These are phyloP conservation scores for Rhizopogon vulgaris DNA, from an alignment of 768 basidiomycete species.

Conservation along the genomic window DNA sequence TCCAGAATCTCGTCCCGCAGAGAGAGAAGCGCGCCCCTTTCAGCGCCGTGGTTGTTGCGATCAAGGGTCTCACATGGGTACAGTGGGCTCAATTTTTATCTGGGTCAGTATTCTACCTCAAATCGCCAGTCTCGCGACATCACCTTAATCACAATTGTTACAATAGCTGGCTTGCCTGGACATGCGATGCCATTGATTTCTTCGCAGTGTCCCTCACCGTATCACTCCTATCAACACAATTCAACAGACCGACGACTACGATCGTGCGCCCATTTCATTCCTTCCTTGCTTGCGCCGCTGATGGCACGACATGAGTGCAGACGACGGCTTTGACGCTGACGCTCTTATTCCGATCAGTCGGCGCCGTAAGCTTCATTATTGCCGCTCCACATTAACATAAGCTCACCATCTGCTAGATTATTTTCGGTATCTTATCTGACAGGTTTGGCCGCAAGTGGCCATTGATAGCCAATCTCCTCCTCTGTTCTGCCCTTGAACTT, in stretches of 20 bases:
- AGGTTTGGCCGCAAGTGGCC: conserved; percentile 95
- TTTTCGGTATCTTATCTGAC: conserved; percentile 84
- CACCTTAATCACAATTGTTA: not conserved
- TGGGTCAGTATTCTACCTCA: conserved; percentile 32
- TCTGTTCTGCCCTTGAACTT: conserved; percentile 69
- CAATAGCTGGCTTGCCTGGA: conserved; percentile 77
- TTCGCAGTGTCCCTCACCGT: conserved; percentile 70
- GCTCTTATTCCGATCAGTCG: conserved; percentile 81
- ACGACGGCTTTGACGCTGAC: conserved; percentile 88
- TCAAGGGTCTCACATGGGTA: conserved; percentile 39
- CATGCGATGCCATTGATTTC: conserved; percentile 82
- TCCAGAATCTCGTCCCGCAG: conserved; percentile 43
- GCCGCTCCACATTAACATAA: not conserved
- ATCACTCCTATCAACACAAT: conserved; percentile 39
- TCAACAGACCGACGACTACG: conserved; percentile 31
- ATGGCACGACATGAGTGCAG: conserved; percentile 14
- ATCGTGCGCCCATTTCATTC: conserved; percentile 32
- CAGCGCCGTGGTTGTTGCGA: conserved; percentile 37
- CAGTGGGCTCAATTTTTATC: conserved; percentile 57
- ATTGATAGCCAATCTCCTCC: conserved; percentile 64
- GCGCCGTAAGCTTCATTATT: conserved; percentile 41
- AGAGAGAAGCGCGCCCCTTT: conserved; percentile 34
- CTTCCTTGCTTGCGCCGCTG: not conserved
- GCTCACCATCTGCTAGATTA: conserved; percentile 27
- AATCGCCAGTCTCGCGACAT: not conserved